Conservation (phyloP, 2,329 filamentous ascomycete genomes). For the Phaeomoniella chlamydospora region DNA sequence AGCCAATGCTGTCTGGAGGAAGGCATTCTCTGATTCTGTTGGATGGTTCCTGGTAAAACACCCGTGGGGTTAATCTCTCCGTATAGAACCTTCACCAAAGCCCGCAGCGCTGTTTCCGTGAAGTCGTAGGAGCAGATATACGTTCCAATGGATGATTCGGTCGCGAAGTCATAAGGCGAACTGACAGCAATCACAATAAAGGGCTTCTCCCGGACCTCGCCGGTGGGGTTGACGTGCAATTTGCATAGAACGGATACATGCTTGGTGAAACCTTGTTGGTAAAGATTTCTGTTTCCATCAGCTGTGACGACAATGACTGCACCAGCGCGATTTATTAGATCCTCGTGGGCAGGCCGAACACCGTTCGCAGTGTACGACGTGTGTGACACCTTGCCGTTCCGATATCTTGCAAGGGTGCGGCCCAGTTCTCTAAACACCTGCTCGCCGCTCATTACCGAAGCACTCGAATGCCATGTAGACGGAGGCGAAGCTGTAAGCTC, state of each 20-base stretch:
- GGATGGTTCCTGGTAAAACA: constrained; percentile 54
- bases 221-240: constrained; percentile 21
- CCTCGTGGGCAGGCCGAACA: constrained; percentile 82
- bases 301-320: constrained; percentile 85
- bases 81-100: constrained; percentile 69
- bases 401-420: constrained; percentile 68
- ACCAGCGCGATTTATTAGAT: constrained; percentile 74
- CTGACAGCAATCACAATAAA: constrained; percentile 85
- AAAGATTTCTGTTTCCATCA: constrained; percentile 85
- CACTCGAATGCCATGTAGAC: constrained; percentile 39
- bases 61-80: constrained; percentile 52
- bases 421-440: constrained; percentile 84
- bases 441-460: constrained; percentile 75
- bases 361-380: constrained; percentile 93
- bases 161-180: constrained; percentile 91
- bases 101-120: constrained; percentile 78
- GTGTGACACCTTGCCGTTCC: constrained; percentile 76
- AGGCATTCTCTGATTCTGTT: constrained; percentile 72
- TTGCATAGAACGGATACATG: constrained; percentile 88
- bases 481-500: constrained; percentile 12
- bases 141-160: constrained; percentile 78
- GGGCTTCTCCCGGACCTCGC: constrained; percentile 52
- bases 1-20: constrained; percentile 86
- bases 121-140: constrained; percentile 96
- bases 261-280: constrained; percentile 89